Evolutionary conservation across 139 green algal species (phyloP), one percentile per base, ranked within the genome.

Genomic region (Micractinium conductrix): DNA sequence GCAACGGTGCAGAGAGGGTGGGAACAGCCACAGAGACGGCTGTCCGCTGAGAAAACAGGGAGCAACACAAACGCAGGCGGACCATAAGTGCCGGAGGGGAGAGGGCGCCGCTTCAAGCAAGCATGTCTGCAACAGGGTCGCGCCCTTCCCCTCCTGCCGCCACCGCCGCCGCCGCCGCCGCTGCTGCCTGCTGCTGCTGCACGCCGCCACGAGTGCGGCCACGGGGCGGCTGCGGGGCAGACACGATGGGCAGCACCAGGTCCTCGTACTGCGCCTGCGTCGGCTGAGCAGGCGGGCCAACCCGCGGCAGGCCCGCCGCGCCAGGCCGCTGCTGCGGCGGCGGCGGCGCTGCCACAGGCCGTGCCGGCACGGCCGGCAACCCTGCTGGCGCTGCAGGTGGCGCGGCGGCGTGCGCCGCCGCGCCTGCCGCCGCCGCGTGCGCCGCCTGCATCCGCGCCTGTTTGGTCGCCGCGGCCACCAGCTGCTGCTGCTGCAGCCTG

Each of bases 401-500:
- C 33, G 58, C 58, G 10, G 58, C 26, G 58, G n/a, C n/a, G n/a
- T n/a, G n/a, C n/a, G n/a, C n/a, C n/a, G n/a, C n/a, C 53, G 9
- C 10, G 24, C 60, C 60, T 68, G 60, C 26, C 24, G 63, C n/a
- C 10, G n/a, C 63, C 26, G 60, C 63, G 55, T 53, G 75, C 75
- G 42, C 37, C 37, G 10, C 55, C 37, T 65, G 43, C 16, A 40
- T 28, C 8, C 53, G 53, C 1, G 37, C 37, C 24, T 71, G 53
- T 55, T 70, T 72, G 38, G 76, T 58, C 22, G 76, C 58, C 58
- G 58, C 48, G 8, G 76, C 76, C 28, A 38, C 76, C 26, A 81
- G 38, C 76, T 82, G 76, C 40, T 82, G 76, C 40, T 82, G 76
- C 40, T 82, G 76, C 58, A 60, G 76, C 76, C 53, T 48, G 4